Conservation (phyloP, 805 yeast genomes). For the Ogataea trehalophila region DNA sequence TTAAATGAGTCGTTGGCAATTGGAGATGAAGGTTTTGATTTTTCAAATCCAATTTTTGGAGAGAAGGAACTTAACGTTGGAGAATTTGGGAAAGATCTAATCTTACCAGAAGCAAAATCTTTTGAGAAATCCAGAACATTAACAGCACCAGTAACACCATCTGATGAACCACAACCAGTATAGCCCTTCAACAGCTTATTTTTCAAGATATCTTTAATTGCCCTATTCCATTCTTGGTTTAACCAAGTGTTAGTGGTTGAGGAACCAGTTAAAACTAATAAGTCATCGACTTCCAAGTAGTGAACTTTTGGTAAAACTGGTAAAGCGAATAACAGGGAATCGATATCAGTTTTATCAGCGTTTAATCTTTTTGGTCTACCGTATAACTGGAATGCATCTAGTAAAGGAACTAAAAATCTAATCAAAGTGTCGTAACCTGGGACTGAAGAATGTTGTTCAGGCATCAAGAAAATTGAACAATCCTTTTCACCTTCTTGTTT, state of each 20-base stretch:
- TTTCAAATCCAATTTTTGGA: conserved; percentile 23
- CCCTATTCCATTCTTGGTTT: conserved; percentile 52
- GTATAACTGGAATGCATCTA: conserved; percentile 73
- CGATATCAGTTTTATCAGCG: conserved; percentile 63
- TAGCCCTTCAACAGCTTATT: conserved; percentile 56
- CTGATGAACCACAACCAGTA: conserved; percentile 70
- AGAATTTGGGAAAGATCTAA: conserved; percentile 24
- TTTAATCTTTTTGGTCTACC: conserved; percentile 76
- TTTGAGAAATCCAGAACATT: conserved; percentile 19
- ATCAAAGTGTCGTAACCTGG: conserved; percentile 81
- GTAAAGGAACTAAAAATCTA: conserved; percentile 67
- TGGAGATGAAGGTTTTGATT: not conserved
- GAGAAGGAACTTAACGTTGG: conserved; percentile 34
- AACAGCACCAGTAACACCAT: conserved; percentile 58
- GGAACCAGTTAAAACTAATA: conserved; percentile 37
- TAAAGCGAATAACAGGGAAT: conserved; percentile 71
- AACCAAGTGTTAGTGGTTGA: conserved; percentile 43
- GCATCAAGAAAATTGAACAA: conserved; percentile 73
- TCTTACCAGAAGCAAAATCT: conserved; percentile 23
- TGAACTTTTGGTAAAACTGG: conserved; percentile 78
- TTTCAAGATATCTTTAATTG: conserved; percentile 51
- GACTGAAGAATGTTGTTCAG: conserved; percentile 77
- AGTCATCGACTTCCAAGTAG: conserved; percentile 62
- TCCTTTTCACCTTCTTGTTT: conserved; percentile 46
- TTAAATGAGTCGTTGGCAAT: no score